Evolutionary conservation across 345 rosid species (phyloP).

Genomic region (Citrus medica): DNA sequence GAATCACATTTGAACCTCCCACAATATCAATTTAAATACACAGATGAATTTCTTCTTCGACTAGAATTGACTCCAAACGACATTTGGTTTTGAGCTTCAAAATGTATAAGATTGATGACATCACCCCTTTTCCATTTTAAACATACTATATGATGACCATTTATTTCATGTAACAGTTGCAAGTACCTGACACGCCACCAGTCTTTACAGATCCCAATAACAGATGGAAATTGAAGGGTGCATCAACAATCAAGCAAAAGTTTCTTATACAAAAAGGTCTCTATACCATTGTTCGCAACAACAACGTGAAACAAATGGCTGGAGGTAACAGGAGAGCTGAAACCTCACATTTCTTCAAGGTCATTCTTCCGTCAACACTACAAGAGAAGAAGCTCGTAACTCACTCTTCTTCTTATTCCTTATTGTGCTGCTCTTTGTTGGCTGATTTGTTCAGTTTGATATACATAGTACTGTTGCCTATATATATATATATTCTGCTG

Average conservation of each 20-base stretch:
- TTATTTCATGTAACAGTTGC: not conserved
- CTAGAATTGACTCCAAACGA: not conserved
- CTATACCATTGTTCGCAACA: not conserved
- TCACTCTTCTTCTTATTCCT: not conserved
- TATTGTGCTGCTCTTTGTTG: not conserved
- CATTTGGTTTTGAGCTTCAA: not conserved
- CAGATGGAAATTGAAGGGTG: not conserved
- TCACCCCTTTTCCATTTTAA: not conserved
- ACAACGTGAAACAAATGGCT: not conserved
- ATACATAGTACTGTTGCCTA: too few relatives aligned
- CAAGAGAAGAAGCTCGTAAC: conserved; percentile 11
- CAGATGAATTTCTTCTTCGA: not conserved
- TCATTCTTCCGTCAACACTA: not conserved
- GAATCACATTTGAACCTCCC: not conserved
- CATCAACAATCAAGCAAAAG: not conserved
- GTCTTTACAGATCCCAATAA: not conserved
- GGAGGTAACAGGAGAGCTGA: not conserved
- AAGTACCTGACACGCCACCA: not conserved
- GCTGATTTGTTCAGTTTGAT: not conserved
- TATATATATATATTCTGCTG: too few relatives aligned
- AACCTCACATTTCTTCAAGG: not conserved
- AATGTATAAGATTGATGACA: not conserved
- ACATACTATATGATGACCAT: not conserved
- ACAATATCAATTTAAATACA: not conserved
- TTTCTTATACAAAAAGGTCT: not conserved